Base-by-base conservation (phyloP, 2,329 filamentous ascomycete species). In the Penicillium hesseltinei region DNA sequence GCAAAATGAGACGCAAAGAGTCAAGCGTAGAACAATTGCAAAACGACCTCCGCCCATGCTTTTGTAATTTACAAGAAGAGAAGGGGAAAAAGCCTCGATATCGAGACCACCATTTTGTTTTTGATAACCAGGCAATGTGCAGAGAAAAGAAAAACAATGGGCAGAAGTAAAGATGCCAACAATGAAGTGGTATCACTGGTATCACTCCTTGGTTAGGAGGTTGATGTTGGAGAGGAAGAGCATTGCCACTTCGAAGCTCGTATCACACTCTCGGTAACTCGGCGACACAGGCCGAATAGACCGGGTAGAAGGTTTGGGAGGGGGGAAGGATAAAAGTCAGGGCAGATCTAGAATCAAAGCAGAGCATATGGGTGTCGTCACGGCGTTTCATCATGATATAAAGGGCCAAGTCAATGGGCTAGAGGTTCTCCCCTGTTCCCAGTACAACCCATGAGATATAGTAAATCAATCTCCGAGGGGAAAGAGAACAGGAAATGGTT, bases 31-130 rank as follows among this genome's bases (percentile, higher is more conserved):
- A 60, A 47, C 29, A 63, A 61, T 44, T 17, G 54, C 47, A 61
- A 65, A 60, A 58, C 48, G 44, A 66, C 62, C 63, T 66, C 69
- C 61, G 65, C 69, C 67, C 69, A 69, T 65, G 67, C 71, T 71
- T 71, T 71, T 72, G 61, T 73, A 72, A 67, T 73, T 68, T 72
- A 73, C 68, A 72, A 61, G 56, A 63, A 59, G 57, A 44, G 49
- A 59, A 48, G 47, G 48, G 36, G 47, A 42, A 25, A 60, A 54
- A 46, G 46, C 48, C 53, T 59, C 47, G 57, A 10, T 33, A 35
- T 58, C 46, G 35, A 64, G 39, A 51, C 48, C 57, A 54, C 39
- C 50, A 27, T 45, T 36, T 27, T 52, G 50, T 60, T 61, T 61
- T 60, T 57, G 43, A 47, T 46, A 58, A 56, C 50, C 49, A 56